Evolutionary conservation across 2,329 filamentous ascomycete genomes (phyloP).

Genomic region (Aaosphaeria arxii): DNA sequence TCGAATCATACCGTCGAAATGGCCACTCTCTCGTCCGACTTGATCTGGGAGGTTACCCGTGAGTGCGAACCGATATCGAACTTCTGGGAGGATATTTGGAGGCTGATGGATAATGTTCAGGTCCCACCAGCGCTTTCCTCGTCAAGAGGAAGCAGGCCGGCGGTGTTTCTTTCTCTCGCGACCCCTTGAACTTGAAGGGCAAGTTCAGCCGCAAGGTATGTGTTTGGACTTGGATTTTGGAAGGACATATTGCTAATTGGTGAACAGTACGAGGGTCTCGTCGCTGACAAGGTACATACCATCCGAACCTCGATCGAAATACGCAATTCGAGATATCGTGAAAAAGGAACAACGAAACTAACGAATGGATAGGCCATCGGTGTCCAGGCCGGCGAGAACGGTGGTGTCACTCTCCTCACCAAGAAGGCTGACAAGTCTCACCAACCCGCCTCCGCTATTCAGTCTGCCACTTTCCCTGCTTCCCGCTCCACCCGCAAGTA

Average conservation of each 20-base stretch:
- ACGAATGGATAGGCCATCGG: slow-evolving; percentile 67
- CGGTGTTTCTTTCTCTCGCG: slow-evolving; percentile 86
- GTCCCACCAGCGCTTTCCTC: slow-evolving; percentile 84
- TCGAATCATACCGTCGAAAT: slow-evolving; percentile 34
- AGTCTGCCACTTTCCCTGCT: slow-evolving; percentile 66
- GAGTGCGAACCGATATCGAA: slow-evolving; percentile 47
- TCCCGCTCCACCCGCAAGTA: slow-evolving; percentile 78
- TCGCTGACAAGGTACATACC: slow-evolving; percentile 79
- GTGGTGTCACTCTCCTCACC: slow-evolving; percentile 74
- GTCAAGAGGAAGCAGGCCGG: slow-evolving; percentile 82
- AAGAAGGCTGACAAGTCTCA: slow-evolving; percentile 75
- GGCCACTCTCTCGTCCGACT: slow-evolving; percentile 75
- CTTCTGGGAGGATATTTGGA: slow-evolving; percentile 4
- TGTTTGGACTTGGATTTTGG: background rate
- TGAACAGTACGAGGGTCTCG: slow-evolving; percentile 79
- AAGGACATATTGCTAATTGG: slow-evolving; percentile 19
- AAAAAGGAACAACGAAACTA: background rate
- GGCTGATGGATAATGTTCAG: slow-evolving; percentile 48
- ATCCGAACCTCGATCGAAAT: background rate
- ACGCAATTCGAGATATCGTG: too few relatives aligned
- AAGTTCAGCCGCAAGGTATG: slow-evolving; percentile 84
- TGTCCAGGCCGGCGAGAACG: slow-evolving; percentile 71
- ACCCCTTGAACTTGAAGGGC: slow-evolving; percentile 92
- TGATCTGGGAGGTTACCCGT: slow-evolving; percentile 95
- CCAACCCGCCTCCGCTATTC: slow-evolving; percentile 67